phyloP scores from a whole-genome alignment of 2,329 filamentous ascomycete genomes.

The Aspergillus fumigatus region DNA sequence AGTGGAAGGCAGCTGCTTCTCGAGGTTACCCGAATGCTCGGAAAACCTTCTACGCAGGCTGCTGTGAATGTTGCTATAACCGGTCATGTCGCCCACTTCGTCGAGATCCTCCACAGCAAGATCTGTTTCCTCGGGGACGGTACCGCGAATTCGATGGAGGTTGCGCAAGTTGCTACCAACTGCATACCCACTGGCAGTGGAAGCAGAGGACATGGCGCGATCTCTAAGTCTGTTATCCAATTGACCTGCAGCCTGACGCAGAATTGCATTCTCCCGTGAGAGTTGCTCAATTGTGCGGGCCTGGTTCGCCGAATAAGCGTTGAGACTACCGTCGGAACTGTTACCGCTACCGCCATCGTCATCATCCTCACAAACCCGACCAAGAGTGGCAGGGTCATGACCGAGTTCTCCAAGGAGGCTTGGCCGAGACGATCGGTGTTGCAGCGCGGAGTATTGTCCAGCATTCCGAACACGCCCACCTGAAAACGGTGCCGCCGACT shows the following conservation, averaged over 20 bases:
- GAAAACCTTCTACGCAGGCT: conserved; percentile 40
- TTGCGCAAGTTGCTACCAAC: conserved; percentile 28
- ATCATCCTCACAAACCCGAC: conserved; percentile 46
- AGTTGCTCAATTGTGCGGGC: conserved; percentile 45
- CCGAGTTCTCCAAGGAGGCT: conserved; percentile 44
- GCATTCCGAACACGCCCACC: conserved; percentile 34
- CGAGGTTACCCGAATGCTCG: conserved; percentile 40
- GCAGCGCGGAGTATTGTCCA: conserved; percentile 62
- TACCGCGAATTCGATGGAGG: conserved; percentile 38
- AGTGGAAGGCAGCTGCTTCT: conserved; percentile 34
- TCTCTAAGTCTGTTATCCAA: conserved; percentile 37
- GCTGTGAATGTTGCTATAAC: conserved; percentile 36
- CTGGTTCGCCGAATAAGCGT: conserved; percentile 36
- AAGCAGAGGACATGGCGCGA: conserved; percentile 39
- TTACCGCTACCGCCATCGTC: conserved; percentile 40
- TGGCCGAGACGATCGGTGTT: conserved; percentile 70
- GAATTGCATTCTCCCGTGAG: conserved; percentile 43
- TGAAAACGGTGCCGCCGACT: conserved; percentile 24
- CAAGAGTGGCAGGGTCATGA: conserved; percentile 43
- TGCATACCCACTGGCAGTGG: conserved; percentile 30
- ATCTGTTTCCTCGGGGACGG: conserved; percentile 42
- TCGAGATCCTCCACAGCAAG: conserved; percentile 43
- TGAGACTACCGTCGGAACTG: conserved; percentile 35
- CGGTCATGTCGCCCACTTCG: conserved; percentile 37
- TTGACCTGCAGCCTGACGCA: conserved; percentile 42